A percentile compares a stretch with the other conserved stretches of the same genome.
Conservation (phyloP, 495 filamentous ascomycete genomes). For the Aspergillus taichungensis region DNA sequence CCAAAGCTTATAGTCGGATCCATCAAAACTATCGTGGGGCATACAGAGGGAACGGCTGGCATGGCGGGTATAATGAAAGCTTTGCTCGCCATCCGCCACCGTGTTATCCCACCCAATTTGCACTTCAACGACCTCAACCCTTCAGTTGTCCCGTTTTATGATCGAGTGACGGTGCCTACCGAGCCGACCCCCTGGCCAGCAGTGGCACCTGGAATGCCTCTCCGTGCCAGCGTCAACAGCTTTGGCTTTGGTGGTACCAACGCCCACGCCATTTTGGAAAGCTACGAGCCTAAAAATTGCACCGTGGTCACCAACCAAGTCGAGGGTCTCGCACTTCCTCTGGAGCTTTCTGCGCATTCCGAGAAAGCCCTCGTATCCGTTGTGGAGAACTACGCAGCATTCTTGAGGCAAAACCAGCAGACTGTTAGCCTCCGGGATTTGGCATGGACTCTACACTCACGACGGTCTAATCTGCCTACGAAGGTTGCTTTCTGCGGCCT, state of each 20-base stretch:
- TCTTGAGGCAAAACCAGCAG: not conserved
- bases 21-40: conserved; percentile 44
- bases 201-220: conserved; percentile 4
- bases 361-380: not conserved
- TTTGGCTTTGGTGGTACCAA: conserved; percentile 62
- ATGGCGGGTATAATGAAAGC: conserved; percentile 51
- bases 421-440: conserved; percentile 4
- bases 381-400: not conserved
- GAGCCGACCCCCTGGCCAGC: conserved; percentile 13
- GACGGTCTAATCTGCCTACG: not conserved
- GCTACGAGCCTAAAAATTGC: not conserved
- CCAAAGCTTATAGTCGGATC: conserved; percentile 36
- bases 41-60: conserved; percentile 44
- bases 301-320: not conserved
- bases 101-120: conserved; percentile 44
- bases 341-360: not conserved
- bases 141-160: conserved; percentile 28
- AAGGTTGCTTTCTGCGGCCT: not conserved
- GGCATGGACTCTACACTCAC: conserved; percentile 3
- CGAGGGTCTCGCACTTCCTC: not conserved
- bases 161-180: conserved; percentile 34
- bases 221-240: conserved; percentile 25
- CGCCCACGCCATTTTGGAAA: conserved; percentile 49
- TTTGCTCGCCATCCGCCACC: conserved; percentile 35
- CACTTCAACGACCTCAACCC: conserved; percentile 42